These are phyloP conservation scores for Panicum miliaceum DNA, from an alignment of 176 grass and related monocot species.

Conservation along the genomic window DNA sequence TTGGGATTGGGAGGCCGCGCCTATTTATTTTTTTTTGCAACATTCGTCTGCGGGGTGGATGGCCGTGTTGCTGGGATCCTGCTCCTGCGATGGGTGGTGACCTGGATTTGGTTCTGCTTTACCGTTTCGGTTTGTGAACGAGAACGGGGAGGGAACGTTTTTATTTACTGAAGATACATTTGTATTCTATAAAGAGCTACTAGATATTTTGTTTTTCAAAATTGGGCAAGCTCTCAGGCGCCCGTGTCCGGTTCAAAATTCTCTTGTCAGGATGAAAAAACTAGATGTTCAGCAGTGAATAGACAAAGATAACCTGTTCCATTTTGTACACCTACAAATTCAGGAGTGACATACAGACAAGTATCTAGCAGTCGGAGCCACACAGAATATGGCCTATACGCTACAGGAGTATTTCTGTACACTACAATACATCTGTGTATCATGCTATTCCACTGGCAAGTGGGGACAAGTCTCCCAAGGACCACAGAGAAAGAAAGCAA, in stretches of 20 bases:
- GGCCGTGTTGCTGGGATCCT: background rate
- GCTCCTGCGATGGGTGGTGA: background rate
- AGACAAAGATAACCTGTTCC: background rate
- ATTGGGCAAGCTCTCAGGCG: too few species aligned
- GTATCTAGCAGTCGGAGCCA: background rate
- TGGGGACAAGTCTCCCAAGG: too few species aligned
- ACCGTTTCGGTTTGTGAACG: background rate
- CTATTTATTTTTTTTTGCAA: background rate
- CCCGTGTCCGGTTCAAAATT: too few species aligned
- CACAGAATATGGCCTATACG: background rate
- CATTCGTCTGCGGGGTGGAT: background rate
- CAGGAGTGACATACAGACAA: background rate
- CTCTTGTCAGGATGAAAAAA: background rate
- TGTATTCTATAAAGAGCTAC: too few species aligned
- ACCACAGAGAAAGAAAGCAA: background rate
- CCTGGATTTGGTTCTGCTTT: background rate
- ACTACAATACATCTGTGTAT: conserved; percentile 9
- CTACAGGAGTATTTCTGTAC: background rate
- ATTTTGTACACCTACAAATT: background rate
- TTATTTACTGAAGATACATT: background rate
- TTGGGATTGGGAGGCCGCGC: background rate
- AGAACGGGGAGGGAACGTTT: too few species aligned
- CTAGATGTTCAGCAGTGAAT: background rate
- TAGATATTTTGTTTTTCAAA: too few species aligned
- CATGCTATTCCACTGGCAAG: background rate